Conservation (phyloP, 495 filamentous ascomycete species). For the Glarea lozoyensis region DNA sequence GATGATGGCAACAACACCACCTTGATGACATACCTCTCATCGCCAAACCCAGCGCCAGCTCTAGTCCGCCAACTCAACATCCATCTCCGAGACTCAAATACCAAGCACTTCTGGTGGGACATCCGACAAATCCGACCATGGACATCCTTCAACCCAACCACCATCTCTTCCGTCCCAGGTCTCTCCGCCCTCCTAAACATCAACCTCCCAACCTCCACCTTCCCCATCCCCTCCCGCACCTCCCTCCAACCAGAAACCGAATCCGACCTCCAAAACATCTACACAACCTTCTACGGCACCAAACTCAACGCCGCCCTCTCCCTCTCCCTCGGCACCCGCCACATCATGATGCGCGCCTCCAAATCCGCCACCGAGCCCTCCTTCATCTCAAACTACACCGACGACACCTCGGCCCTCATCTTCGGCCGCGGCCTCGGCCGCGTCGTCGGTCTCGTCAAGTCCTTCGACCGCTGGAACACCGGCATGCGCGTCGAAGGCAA, state of each 20-base stretch:
- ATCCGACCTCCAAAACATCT: slow-evolving; percentile 56
- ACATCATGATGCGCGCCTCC: slow-evolving; percentile 20
- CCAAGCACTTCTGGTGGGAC: slow-evolving; percentile 91
- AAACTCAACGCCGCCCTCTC: slow-evolving; percentile 26
- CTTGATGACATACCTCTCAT: slow-evolving; percentile 68
- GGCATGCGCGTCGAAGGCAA: slow-evolving; percentile 80
- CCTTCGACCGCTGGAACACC: slow-evolving; percentile 87
- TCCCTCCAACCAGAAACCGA: slow-evolving; percentile 66
- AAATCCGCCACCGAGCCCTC: slow-evolving; percentile 12
- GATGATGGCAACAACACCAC: slow-evolving; percentile 51
- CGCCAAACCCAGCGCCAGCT: slow-evolving; percentile 67
- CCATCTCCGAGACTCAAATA: slow-evolving; percentile 54
- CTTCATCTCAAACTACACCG: slow-evolving; percentile 25
- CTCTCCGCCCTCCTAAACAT: slow-evolving; percentile 67
- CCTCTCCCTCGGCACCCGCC: slow-evolving; percentile 16
- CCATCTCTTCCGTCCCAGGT: slow-evolving; percentile 63
- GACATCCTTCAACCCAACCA: slow-evolving; percentile 62
- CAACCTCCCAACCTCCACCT: slow-evolving; percentile 51
- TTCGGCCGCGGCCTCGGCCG: slow-evolving; percentile 32
- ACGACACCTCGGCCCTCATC: slow-evolving; percentile 22
- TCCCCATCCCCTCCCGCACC: slow-evolving; percentile 45
- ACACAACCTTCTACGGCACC: slow-evolving; percentile 35
- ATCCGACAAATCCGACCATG: slow-evolving; percentile 78
- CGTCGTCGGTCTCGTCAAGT: slow-evolving; percentile 80
- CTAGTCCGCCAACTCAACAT: slow-evolving; percentile 75